Percentiles rank a stretch among this genome's conserved stretches.
phyloP scores from a whole-genome alignment of 208 protist species.

The Angomonas ambiguus region DNA sequence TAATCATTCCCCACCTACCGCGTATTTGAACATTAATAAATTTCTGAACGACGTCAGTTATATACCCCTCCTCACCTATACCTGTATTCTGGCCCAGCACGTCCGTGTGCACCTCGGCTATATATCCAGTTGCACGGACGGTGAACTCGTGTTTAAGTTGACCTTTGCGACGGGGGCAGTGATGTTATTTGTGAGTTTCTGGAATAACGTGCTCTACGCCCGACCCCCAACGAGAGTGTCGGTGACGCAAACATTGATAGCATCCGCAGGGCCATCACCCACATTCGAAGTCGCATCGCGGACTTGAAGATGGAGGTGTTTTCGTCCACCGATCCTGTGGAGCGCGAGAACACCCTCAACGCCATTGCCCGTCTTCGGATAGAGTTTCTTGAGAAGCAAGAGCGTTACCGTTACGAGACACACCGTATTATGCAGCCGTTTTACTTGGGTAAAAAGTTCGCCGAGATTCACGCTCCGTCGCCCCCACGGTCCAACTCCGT shows the following conservation, averaged over 20 bases:
- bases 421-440: constrained; percentile 38
- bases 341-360: constrained; percentile 65
- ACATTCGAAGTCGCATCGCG: constrained; percentile 57
- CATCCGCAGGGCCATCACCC: constrained; percentile 46
- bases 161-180: constrained; percentile 22
- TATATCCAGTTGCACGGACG: constrained; percentile 42
- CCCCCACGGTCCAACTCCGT: constrained; percentile 13
- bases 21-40: constrained; percentile 65
- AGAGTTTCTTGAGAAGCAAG: constrained; percentile 72
- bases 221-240: constrained; percentile 26
- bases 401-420: constrained; percentile 59
- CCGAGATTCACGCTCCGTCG: constrained; percentile 9
- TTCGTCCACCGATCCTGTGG: constrained; percentile 28
- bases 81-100: constrained; percentile 27
- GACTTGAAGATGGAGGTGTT: constrained; percentile 57
- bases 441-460: constrained; percentile 21
- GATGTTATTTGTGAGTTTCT: constrained; percentile 42
- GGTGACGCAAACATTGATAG: constrained; percentile 58
- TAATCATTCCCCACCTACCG: constrained; percentile 26
- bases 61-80: constrained; percentile 30
- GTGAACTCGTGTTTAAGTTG: constrained; percentile 38
- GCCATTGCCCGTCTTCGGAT: constrained; percentile 57
- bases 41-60: constrained; percentile 28
- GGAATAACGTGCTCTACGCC: constrained; percentile 47
- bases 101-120: constrained; percentile 38